Base-by-base conservation (phyloP, 169 alveolate species). In the Plasmodium inui region DNA sequence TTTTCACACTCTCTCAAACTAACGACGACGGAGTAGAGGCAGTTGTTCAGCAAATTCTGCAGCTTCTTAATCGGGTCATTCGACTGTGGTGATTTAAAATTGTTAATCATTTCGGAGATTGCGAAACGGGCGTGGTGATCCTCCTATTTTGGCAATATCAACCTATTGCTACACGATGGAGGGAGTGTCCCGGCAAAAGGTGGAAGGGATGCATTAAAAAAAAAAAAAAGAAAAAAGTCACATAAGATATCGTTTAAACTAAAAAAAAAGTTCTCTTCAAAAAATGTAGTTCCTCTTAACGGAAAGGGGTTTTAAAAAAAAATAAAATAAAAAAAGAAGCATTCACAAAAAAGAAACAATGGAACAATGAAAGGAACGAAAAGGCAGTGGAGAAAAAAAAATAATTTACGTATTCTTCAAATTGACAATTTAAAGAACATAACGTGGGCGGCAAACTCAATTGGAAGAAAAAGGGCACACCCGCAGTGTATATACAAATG, bases 31-130 rank as follows among this genome's bases (percentile, higher is more conserved):
- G 93, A 85, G 34, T 85, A 73, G 46, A 85, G 70, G 30, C 85
- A 85, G 39, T 85, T 85, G 74, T 89, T 89, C 53, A 89, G 61
- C 57, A 89, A 80, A 28, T 89, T 89, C 41, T 89, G 94, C 53
- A 89, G 73, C 50, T 89, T 89, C 71, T 78, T 89, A 10, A 89
- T 89, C 14, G 94, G 88, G 41, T 89, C 94, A 32, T 89, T 89
- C 19, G 90, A 55, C 5, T 22, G 81, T 39, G 94, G 94, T 1
- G 94, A 89, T 9, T 34, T 57, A 79, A 89, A 78, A 71, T 84
- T 84, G 82, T 89, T 89, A 78, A 28, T 89, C 89, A 89, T 89
- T 89, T 89, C 83, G 41, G 61, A 70, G 17, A 70, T 84, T 1
- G 30, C 14, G 34, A 37, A 82, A 53, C 19, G 37, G 41, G 41